Base-by-base conservation (phyloP, 306 rosid species). In the Cotoneaster glaucophyllus region DNA sequence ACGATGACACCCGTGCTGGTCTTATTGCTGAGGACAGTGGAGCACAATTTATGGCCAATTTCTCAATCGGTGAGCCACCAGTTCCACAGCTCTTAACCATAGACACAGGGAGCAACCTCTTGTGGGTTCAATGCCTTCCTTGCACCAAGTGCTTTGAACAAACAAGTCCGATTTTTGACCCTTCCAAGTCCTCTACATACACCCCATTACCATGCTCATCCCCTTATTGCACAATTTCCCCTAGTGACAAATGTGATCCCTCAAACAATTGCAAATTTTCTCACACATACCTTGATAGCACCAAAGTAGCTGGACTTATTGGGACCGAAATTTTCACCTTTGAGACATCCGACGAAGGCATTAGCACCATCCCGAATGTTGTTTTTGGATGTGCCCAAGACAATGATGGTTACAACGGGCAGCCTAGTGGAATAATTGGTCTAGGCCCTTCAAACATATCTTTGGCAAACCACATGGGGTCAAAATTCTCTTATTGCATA, bases 1-100 rank as follows among this genome's bases (percentile, higher is more conserved):
- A 25, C 4, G 64, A 50, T 58, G 85, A 68, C 19, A 5, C 61
- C 11, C 58, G 26, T 15, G 67, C 73, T 11, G 21, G 5, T 21
- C 44, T 75, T 59, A 43, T 71, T 67, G 79, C 58, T 7, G 87
- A 56, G 34, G 28, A 72, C 25, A 7, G 6, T 48, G 59, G 64
- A 37, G 4, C 74, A 8, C 22, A 4, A 24, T 80, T 85, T 11
- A 19, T 77, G 14, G 89, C 80, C 32, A 85, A 81, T 50, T 8
- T 85, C 79, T 85, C 91, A 32, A 56, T 85, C 21, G 91, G 91
- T 37, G 82, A 81, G n/a, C 87, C 89, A 19, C 86, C 87, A 2
- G 18, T 56, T 32, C 81, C 86, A 69, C 87, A 87, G 44, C 81
- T 87, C 69, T 53, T 79, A 25, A 17, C 69, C 1, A 15, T 85